phyloP scores from a whole-genome alignment of 2,329 filamentous ascomycete species.

The Botrytis porri region DNA sequence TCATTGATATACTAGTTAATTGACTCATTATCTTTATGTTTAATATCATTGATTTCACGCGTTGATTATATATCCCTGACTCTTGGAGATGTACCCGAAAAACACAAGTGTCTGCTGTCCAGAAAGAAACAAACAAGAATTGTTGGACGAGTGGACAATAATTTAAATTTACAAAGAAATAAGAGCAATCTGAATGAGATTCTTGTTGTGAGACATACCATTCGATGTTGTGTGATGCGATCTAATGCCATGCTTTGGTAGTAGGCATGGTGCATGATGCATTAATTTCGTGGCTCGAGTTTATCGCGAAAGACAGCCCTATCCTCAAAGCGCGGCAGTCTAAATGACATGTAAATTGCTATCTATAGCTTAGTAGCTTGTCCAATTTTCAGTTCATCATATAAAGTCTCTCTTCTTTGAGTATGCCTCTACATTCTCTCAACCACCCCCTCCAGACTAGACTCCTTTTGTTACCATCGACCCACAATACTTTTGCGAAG shows the following conservation, averaged over 20 bases:
- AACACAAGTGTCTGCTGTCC: too few species aligned
- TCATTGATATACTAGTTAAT: not conserved
- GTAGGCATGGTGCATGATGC: not conserved
- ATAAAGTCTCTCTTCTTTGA: not conserved
- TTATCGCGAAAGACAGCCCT: not conserved
- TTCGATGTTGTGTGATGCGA: not conserved
- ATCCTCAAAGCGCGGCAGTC: not conserved
- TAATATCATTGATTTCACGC: not conserved
- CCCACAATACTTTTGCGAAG: not conserved
- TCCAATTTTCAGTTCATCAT: fast-evolving
- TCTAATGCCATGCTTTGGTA: not conserved
- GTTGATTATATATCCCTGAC: not conserved
- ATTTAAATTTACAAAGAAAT: not conserved
- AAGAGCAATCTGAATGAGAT: not conserved
- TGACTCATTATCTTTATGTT: fast-evolving
- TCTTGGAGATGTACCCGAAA: not conserved
- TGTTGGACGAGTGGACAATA: too few species aligned
- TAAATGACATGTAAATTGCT: not conserved
- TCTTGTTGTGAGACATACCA: not conserved
- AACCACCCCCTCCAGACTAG: not conserved
- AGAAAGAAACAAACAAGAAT: too few species aligned
- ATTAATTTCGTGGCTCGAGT: not conserved
- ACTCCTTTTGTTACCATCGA: not conserved
- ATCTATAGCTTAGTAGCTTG: not conserved
- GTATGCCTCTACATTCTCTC: fast-evolving